A percentile compares a stretch with the other conserved stretches of the same genome.
Conservation (phyloP, 139 green algal species). For the Auxenochlorella pyrenoidosa region DNA sequence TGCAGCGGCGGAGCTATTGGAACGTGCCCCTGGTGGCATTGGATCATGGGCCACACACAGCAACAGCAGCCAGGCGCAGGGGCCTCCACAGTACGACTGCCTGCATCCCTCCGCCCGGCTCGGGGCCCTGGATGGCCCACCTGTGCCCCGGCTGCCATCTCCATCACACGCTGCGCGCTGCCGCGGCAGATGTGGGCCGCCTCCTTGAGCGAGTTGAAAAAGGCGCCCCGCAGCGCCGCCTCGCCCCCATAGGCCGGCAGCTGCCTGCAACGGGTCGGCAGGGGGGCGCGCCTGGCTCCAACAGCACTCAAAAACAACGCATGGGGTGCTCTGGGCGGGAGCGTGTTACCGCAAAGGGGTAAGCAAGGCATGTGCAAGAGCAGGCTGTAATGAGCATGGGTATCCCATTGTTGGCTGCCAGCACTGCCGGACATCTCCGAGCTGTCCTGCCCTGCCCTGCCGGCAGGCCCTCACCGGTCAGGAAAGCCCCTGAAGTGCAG, state of each 20-base stretch:
- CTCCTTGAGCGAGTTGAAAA: conserved; percentile 74
- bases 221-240: conserved; percentile 39
- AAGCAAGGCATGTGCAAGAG: conserved; percentile 48
- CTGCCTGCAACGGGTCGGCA: neutral
- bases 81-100: too few species aligned
- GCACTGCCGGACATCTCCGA: neutral
- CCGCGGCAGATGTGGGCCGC: conserved; percentile 58
- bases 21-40: too few species aligned
- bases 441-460: neutral
- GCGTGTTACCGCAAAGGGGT: too few species aligned
- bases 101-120: too few species aligned
- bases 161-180: conserved; percentile 60
- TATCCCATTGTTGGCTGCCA: neutral
- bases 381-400: neutral
- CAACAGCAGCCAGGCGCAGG: too few species aligned
- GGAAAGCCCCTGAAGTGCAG: conserved; percentile 33
- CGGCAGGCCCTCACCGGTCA: neutral
- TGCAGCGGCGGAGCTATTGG: too few species aligned
- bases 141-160: conserved; percentile 56
- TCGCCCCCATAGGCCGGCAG: conserved; percentile 49
- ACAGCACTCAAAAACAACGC: too few species aligned
- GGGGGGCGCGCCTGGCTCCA: too few species aligned
- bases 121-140: too few species aligned
- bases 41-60: too few species aligned
- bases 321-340: too few species aligned